Conservation (phyloP, 1,284 basidiomycete genomes). For the Cutaneotrichosporon cyanovorans region DNA sequence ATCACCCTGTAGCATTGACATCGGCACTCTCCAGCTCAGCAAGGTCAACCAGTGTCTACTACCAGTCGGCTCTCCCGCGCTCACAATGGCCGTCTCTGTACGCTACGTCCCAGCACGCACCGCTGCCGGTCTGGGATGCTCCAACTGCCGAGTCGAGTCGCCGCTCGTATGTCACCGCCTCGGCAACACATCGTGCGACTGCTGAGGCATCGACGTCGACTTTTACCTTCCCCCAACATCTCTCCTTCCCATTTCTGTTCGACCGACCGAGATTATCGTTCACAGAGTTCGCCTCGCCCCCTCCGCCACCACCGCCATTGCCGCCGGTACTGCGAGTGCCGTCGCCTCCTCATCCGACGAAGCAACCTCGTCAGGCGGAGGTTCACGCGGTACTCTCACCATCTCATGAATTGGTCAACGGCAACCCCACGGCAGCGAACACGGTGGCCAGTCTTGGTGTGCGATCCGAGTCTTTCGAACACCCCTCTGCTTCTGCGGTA, state of each 20-base stretch:
- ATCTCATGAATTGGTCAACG: slow-evolving; percentile 8
- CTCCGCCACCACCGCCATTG: slow-evolving; percentile 18
- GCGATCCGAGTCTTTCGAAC: slow-evolving; percentile 5
- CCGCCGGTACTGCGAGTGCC: slow-evolving; percentile 14
- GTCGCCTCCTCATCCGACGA: slow-evolving; percentile 14
- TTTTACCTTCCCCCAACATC: slow-evolving; percentile 2
- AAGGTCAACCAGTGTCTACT: neutral
- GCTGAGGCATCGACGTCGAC: slow-evolving; percentile 5
- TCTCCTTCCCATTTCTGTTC: slow-evolving; percentile 9
- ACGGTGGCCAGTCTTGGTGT: slow-evolving; percentile 4
- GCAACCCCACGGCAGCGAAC: slow-evolving; percentile 1
- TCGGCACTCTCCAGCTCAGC: slow-evolving; percentile 2
- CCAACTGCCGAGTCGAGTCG: slow-evolving; percentile 4
- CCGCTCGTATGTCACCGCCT: slow-evolving; percentile 7
- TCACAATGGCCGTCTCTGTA: slow-evolving; percentile 1
- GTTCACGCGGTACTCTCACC: slow-evolving; percentile 21
- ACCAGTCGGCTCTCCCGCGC: neutral
- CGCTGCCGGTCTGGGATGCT: slow-evolving; percentile 15
- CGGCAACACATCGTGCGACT: slow-evolving; percentile 5
- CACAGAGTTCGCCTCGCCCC: slow-evolving; percentile 6
- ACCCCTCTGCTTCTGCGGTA: neutral
- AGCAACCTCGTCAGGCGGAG: slow-evolving; percentile 17
- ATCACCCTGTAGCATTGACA: slow-evolving; percentile 10
- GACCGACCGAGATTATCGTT: slow-evolving; percentile 5
- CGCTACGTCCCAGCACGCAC: neutral